These are phyloP conservation scores for Solanum hybrid DNA, from an alignment of 305 asterid species.

Conservation along the genomic window DNA sequence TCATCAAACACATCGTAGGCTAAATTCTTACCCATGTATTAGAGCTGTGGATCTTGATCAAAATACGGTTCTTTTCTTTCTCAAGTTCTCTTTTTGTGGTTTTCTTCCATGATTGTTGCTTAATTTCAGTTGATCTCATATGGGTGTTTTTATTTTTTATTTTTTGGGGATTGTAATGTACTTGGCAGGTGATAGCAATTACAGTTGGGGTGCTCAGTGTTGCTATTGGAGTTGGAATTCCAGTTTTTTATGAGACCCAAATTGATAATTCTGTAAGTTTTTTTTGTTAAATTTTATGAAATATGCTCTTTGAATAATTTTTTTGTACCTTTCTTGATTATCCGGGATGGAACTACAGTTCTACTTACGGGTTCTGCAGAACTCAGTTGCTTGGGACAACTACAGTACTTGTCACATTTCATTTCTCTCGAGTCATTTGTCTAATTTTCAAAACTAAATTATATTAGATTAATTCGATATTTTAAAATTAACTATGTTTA, in stretches of 20 bases:
- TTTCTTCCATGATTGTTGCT: background rate
- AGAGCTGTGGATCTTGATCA: constrained; percentile 83
- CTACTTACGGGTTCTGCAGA: too few species aligned
- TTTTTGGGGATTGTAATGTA: background rate
- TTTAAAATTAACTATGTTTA: too few species aligned
- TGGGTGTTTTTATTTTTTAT: background rate
- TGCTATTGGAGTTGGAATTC: constrained; percentile 86
- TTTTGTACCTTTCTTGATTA: too few species aligned
- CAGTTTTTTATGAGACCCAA: constrained; percentile 76
- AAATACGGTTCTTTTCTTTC: constrained; percentile 42
- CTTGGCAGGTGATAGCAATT: constrained; percentile 60
- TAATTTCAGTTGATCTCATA: background rate
- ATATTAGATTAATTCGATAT: too few species aligned
- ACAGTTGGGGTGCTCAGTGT: constrained; percentile 74
- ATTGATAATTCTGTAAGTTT: constrained; percentile 72
- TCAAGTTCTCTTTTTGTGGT: background rate
- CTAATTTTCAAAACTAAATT: too few species aligned
- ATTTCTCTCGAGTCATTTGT: too few species aligned
- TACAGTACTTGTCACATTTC: too few species aligned
- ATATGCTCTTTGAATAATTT: too few species aligned
- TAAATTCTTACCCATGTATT: constrained; percentile 55
- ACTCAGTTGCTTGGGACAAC: too few species aligned
- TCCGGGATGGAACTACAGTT: too few species aligned
- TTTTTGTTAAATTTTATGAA: too few species aligned
- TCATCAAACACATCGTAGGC: constrained; percentile 24